Evolutionary conservation across 2,329 filamentous ascomycete species (phyloP).

Genomic region (Pseudocercospora vitis): DNA sequence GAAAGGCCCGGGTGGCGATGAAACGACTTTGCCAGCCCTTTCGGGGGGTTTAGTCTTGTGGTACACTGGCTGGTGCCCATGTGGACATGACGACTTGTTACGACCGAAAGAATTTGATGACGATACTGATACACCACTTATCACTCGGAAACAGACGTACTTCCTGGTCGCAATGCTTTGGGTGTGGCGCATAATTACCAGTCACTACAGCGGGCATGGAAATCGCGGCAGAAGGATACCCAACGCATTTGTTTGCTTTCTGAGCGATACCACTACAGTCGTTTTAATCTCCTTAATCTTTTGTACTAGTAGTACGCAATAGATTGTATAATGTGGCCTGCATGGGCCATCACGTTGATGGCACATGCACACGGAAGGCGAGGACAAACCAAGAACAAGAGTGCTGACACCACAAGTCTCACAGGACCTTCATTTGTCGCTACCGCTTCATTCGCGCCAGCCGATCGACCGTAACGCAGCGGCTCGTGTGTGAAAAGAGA

Average conservation of each 20-base stretch:
- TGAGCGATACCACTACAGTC: conserved; percentile 22
- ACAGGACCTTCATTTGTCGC: too few relatives aligned
- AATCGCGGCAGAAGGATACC: background rate
- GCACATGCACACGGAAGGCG: background rate
- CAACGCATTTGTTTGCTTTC: conserved; percentile 13
- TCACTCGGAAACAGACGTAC: background rate
- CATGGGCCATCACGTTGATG: background rate
- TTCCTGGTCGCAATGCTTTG: too few relatives aligned
- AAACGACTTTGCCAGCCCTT: background rate
- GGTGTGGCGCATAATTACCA: background rate
- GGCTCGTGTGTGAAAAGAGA: too few relatives aligned
- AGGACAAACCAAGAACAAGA: background rate
- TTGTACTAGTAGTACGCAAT: conserved; percentile 14
- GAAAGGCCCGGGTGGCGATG: conserved; percentile 1
- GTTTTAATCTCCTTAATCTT: conserved; percentile 16
- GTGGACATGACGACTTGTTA: conserved; percentile 7
- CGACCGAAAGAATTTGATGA: conserved; percentile 5
- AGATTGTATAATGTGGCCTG: conserved; percentile 3
- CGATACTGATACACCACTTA: conserved; percentile 1
- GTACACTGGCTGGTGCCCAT: background rate
- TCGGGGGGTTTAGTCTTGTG: background rate
- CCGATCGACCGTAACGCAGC: too few relatives aligned
- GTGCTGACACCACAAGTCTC: background rate
- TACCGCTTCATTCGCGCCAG: too few relatives aligned
- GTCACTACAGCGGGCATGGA: background rate